These are phyloP conservation scores for Melastoma candidum DNA, from an alignment of 441 rosid species.

Conservation along the genomic window DNA sequence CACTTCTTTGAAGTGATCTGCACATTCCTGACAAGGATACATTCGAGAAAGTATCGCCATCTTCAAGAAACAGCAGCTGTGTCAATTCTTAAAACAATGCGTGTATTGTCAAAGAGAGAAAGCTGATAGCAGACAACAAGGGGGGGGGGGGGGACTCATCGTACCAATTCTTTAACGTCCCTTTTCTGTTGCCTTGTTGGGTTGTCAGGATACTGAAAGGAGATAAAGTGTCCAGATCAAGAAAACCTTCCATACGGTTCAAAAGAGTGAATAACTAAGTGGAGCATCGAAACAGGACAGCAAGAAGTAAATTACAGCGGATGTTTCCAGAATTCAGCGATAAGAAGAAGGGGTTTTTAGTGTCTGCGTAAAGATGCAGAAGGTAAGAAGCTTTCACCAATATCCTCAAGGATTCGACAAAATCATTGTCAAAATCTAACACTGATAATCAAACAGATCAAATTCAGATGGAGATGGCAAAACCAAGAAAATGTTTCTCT, in stretches of 20 bases:
- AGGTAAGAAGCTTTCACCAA: too few relatives aligned
- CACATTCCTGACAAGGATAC: constrained; percentile 95
- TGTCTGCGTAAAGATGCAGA: too few relatives aligned
- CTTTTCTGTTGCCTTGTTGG: constrained; percentile 92
- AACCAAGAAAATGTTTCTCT: too few relatives aligned
- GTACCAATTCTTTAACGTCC: constrained; percentile 87
- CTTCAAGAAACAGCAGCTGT: constrained; percentile 25
- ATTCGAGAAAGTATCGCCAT: constrained; percentile 85
- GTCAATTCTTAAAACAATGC: too few relatives aligned
- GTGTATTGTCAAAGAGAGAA: background rate
- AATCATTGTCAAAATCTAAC: too few relatives aligned
- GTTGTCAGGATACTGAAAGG: constrained; percentile 79
- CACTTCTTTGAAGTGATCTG: constrained; percentile 89
- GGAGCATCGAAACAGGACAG: background rate
- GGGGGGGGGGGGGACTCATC: constrained; percentile 3
- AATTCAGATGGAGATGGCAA: too few relatives aligned
- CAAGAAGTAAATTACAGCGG: too few relatives aligned
- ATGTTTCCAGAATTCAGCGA: too few relatives aligned
- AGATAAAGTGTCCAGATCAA: background rate
- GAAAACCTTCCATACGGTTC: background rate
- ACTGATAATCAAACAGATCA: too few relatives aligned
- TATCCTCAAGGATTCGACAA: too few relatives aligned
- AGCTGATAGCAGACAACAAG: background rate
- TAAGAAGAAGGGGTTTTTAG: too few relatives aligned
- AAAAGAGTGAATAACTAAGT: background rate